These are phyloP conservation scores for Leptosphaerulina australis DNA, from an alignment of 2,329 filamentous ascomycete species.

Conservation along the genomic window DNA sequence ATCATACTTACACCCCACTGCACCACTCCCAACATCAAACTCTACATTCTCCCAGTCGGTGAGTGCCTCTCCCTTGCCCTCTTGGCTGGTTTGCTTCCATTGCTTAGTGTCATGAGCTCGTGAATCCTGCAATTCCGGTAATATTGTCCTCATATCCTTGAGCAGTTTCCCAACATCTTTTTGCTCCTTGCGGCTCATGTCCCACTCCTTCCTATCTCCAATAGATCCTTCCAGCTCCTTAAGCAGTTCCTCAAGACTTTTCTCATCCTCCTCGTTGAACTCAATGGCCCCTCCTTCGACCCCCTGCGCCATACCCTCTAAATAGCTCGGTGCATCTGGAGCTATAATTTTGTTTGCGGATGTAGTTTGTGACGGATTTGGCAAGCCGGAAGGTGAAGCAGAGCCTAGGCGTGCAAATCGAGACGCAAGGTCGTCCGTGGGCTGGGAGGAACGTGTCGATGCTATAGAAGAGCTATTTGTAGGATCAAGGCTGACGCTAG, in stretches of 20 bases:
- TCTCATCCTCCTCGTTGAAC: slow-evolving; percentile 51
- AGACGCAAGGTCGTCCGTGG: slow-evolving; percentile 45
- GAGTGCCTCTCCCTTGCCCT: slow-evolving; percentile 23
- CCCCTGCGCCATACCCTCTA: slow-evolving; percentile 42
- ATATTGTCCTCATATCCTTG: slow-evolving; percentile 49
- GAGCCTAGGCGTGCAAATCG: slow-evolving; percentile 47
- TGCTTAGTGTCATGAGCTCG: slow-evolving; percentile 13
- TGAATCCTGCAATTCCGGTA: slow-evolving; percentile 43
- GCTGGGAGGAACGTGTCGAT: slow-evolving; percentile 15
- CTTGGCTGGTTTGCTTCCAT: neutral
- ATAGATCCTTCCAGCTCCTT: slow-evolving; percentile 46
- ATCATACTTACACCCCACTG: slow-evolving; percentile 23
- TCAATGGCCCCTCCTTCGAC: slow-evolving; percentile 33
- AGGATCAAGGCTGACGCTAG: slow-evolving; percentile 46
- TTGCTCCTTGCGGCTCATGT: slow-evolving; percentile 49
- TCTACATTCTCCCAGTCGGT: slow-evolving; percentile 44
- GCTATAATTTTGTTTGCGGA: slow-evolving; percentile 26
- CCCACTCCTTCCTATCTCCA: slow-evolving; percentile 48
- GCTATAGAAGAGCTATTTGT: slow-evolving; percentile 28
- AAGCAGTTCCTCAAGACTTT: slow-evolving; percentile 55
- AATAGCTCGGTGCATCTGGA: slow-evolving; percentile 44
- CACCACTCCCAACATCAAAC: slow-evolving; percentile 36
- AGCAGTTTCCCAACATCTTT: slow-evolving; percentile 51
- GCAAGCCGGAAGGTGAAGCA: slow-evolving; percentile 35
- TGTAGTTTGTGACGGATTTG: slow-evolving; percentile 32